phyloP scores from a whole-genome alignment of 2,329 filamentous ascomycete genomes.

The Pseudogymnoascus destructans region DNA sequence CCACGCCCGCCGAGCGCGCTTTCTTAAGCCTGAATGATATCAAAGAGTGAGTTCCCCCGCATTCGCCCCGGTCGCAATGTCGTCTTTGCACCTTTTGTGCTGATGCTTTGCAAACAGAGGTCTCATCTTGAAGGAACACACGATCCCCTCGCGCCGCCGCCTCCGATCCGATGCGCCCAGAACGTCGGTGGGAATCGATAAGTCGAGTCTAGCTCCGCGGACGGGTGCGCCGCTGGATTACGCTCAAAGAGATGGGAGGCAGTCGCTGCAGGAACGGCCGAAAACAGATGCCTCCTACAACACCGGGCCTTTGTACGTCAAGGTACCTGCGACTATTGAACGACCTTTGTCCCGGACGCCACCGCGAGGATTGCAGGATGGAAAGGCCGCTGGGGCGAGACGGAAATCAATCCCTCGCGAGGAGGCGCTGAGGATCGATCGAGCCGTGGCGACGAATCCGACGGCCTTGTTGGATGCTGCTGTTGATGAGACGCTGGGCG shows the following conservation, averaged over 20 bases:
- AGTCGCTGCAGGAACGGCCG: constrained; percentile 17
- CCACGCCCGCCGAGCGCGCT: constrained; percentile 38
- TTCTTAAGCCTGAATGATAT: constrained; percentile 47
- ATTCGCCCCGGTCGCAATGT: constrained; percentile 4
- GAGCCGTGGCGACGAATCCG: neutral
- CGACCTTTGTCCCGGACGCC: neutral
- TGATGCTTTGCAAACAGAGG: constrained; percentile 28
- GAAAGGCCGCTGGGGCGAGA: neutral
- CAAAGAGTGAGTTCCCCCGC: constrained; percentile 39
- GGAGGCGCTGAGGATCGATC: neutral
- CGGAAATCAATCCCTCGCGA: neutral
- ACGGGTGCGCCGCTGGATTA: constrained; percentile 17
- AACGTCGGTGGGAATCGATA: constrained; percentile 23
- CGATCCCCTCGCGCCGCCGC: constrained; percentile 37
- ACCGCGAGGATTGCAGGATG: neutral
- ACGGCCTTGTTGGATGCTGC: constrained; percentile 11
- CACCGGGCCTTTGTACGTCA: constrained; percentile 12
- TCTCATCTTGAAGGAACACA: constrained; percentile 38
- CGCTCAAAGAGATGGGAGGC: constrained; percentile 21
- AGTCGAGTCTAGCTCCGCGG: constrained; percentile 18
- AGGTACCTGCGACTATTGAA: neutral
- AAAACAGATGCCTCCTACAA: constrained; percentile 16
- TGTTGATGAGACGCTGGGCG: constrained; percentile 18
- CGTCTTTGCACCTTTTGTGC: constrained; percentile 15
- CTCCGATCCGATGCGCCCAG: constrained; percentile 33